Evolutionary conservation across 2,329 filamentous ascomycete species (phyloP).

Genomic region (Penicillium concentricum): DNA sequence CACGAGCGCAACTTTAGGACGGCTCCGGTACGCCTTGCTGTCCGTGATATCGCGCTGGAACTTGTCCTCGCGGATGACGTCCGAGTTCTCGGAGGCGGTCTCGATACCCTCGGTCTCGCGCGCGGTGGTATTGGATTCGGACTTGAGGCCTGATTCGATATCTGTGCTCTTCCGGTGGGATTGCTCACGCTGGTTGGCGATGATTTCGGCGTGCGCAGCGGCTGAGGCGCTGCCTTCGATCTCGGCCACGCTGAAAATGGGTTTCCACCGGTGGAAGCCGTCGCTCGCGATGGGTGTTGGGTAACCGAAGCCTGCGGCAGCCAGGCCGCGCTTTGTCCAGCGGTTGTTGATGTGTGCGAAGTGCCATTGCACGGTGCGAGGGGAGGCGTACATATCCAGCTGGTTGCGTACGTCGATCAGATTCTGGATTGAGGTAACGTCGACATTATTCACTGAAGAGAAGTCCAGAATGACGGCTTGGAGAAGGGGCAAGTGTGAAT

Average conservation of each 20-base stretch:
- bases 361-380: conserved; percentile 88
- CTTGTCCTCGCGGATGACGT: conserved; percentile 34
- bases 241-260: conserved; percentile 92
- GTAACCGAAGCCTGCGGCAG: conserved; percentile 83
- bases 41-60: conserved; percentile 48
- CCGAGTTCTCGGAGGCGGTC: conserved; percentile 28
- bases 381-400: conserved; percentile 78
- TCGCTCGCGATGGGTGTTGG: conserved; percentile 59
- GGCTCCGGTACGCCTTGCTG: conserved; percentile 48
- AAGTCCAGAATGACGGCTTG: conserved; percentile 94
- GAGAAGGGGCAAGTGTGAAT: conserved; percentile 62
- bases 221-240: conserved; percentile 71
- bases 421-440: conserved; percentile 87
- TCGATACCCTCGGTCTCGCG: conserved; percentile 33
- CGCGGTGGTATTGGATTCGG: conserved; percentile 31
- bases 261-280: conserved; percentile 73
- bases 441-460: conserved; percentile 88
- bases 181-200: conserved; percentile 56
- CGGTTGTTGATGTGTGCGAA: conserved; percentile 90
- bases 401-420: conserved; percentile 94
- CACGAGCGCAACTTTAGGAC: conserved; percentile 60
- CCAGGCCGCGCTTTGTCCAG: conserved; percentile 90
- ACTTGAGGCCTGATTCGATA: conserved; percentile 34
- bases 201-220: conserved; percentile 64
- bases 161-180: conserved; percentile 24